Evolutionary conservation across 129 eudicot species (phyloP).

Genomic region (Heracleum sosnowskyi): DNA sequence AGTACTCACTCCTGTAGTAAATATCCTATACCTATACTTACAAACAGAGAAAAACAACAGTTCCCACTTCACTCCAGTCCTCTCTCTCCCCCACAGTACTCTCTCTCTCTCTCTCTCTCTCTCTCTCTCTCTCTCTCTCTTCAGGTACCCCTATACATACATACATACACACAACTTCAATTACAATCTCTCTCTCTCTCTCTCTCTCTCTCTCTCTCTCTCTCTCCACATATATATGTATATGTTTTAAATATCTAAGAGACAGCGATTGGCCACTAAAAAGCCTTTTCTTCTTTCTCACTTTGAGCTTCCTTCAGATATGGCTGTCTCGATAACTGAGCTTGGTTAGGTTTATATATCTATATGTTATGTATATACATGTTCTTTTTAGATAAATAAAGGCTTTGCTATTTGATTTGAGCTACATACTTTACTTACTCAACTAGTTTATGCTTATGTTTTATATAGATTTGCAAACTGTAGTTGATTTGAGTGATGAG

Average conservation of each 20-base stretch:
- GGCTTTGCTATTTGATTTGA: not conserved
- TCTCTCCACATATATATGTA: not conserved
- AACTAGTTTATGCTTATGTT: not conserved
- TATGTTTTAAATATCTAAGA: not conserved
- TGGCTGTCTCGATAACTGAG: conserved; percentile 27
- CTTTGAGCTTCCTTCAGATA: not conserved
- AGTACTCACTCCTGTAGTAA: not conserved
- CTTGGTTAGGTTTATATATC: conserved; percentile 13
- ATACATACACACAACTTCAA: conserved; percentile 18
- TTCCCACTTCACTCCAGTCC: not conserved
- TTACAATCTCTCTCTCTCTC: conserved; percentile 7
- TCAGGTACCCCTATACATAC: conserved; percentile 33
- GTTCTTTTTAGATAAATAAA: not conserved
- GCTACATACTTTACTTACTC: not conserved
- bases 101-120: conserved; percentile 14
- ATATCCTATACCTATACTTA: not conserved
- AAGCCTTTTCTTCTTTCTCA: not conserved
- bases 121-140: conserved; percentile 14
- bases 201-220: conserved; percentile 11
- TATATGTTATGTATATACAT: too few relatives aligned
- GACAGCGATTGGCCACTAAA: conserved; percentile 15
- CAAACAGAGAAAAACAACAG: not conserved
- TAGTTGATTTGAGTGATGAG: conserved; percentile 1
- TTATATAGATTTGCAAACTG: not conserved
- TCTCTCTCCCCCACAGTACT: not conserved